phyloP scores from a whole-genome alignment of 1,139 yeast species.

The Zygoascus sp. region DNA sequence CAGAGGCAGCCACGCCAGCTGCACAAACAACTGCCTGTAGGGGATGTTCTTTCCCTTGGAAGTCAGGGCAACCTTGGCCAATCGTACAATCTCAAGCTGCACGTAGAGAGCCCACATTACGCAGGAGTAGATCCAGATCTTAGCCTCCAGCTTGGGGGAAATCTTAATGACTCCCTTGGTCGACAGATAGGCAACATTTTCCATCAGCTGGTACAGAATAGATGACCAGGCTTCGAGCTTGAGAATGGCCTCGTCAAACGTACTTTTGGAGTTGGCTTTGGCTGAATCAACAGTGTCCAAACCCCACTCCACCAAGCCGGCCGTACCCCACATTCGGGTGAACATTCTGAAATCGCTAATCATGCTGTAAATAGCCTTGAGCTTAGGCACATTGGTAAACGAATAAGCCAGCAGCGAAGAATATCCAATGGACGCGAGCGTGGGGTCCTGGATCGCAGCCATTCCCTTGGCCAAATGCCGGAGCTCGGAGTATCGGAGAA shows the following conservation, averaged over 20 bases:
- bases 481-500: constrained; percentile 5
- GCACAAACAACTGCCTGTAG: constrained; percentile 31
- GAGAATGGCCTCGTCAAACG: constrained; percentile 13
- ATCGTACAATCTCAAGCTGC: constrained; percentile 32
- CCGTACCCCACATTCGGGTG: constrained; percentile 37
- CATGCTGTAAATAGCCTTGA: constrained; percentile 27
- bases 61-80: constrained; percentile 17
- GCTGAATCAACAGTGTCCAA: constrained; percentile 26
- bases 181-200: constrained; percentile 40
- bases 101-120: constrained; percentile 42
- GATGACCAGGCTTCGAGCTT: constrained; percentile 35
- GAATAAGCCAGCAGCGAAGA: constrained; percentile 28
- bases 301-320: constrained; percentile 38
- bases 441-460: constrained; percentile 21
- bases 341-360: constrained; percentile 40
- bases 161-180: constrained; percentile 36
- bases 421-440: constrained; percentile 30
- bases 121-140: constrained; percentile 39
- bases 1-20: constrained; percentile 40
- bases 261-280: constrained; percentile 20
- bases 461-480: constrained; percentile 9
- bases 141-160: constrained; percentile 25
- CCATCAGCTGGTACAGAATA: constrained; percentile 38
- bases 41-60: constrained; percentile 22
- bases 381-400: constrained; percentile 19